Conservation (phyloP, 1,284 basidiomycete genomes). For the Mycosarcoma maydis region DNA sequence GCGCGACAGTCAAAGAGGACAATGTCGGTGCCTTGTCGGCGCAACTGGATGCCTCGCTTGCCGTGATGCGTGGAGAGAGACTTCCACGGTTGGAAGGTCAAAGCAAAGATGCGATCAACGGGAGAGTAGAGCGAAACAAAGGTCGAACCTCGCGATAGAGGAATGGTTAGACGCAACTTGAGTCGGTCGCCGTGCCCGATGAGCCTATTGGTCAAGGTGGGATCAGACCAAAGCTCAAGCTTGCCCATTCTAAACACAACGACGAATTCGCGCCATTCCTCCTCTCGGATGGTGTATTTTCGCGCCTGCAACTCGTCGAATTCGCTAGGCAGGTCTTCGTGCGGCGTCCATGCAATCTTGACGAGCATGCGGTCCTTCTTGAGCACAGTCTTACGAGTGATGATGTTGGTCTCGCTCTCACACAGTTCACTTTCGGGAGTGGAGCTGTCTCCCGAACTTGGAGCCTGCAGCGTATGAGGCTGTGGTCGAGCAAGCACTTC, state of each 20-base stretch:
- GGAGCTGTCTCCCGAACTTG: not conserved
- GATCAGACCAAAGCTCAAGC: slow-evolving; percentile 81
- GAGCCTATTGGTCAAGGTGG: slow-evolving; percentile 64
- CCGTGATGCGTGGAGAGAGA: slow-evolving; percentile 7
- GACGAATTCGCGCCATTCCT: slow-evolving; percentile 79
- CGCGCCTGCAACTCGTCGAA: slow-evolving; percentile 77
- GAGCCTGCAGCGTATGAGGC: slow-evolving; percentile 12
- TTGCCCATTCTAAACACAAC: slow-evolving; percentile 79
- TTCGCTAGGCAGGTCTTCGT: slow-evolving; percentile 70
- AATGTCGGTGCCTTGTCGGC: slow-evolving; percentile 74
- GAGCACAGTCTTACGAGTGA: slow-evolving; percentile 45
- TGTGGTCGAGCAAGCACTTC: slow-evolving; percentile 56
- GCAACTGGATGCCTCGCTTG: slow-evolving; percentile 67
- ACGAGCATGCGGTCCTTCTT: slow-evolving; percentile 84
- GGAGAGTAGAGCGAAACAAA: slow-evolving; percentile 81
- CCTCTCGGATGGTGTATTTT: slow-evolving; percentile 72
- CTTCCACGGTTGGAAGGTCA: slow-evolving; percentile 70
- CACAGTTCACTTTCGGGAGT: slow-evolving; percentile 2
- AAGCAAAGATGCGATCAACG: slow-evolving; percentile 80
- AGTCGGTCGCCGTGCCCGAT: slow-evolving; percentile 47
- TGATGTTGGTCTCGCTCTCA: slow-evolving; percentile 24
- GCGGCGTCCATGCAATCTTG: slow-evolving; percentile 74
- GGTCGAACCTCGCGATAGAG: slow-evolving; percentile 73
- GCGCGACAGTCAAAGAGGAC: slow-evolving; percentile 76
- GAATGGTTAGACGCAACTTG: slow-evolving; percentile 77